Conservation (phyloP, 257 asterid species). For the Lycium ferocissimum region DNA sequence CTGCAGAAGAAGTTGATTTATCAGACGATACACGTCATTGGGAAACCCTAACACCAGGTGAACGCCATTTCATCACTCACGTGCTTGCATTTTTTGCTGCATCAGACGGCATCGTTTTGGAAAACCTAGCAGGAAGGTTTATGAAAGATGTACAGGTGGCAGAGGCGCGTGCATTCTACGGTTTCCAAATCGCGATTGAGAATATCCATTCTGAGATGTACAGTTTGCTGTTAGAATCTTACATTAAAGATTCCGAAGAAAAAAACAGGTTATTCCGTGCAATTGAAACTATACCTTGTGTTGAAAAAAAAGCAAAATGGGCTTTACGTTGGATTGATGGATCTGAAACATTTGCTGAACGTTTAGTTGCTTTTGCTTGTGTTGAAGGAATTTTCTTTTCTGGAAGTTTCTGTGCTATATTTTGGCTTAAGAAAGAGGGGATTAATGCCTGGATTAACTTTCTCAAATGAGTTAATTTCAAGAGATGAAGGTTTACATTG, state of each 20-base stretch:
- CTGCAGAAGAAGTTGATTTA: conserved; percentile 93
- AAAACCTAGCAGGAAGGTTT: conserved; percentile 93
- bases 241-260: conserved; percentile 76
- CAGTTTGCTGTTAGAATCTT: conserved; percentile 74
- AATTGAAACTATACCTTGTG: conserved; percentile 81
- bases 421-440: conserved; percentile 95
- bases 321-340: conserved; percentile 96
- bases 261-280: conserved; percentile 74
- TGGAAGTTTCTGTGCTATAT: conserved; percentile 88
- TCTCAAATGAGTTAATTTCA: conserved; percentile 84
- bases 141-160: conserved; percentile 93
- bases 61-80: conserved; percentile 80
- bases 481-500: conserved; percentile 93
- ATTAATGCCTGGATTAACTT: conserved; percentile 83
- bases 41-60: conserved; percentile 66
- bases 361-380: conserved; percentile 82
- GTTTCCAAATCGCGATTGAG: conserved; percentile 92
- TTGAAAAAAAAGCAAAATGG: conserved; percentile 85
- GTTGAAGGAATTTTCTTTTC: conserved; percentile 94
- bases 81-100: conserved; percentile 96
- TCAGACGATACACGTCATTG: conserved; percentile 78
- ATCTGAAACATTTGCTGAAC: conserved; percentile 76
- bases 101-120: conserved; percentile 92
- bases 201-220: conserved; percentile 98
- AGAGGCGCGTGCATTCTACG: conserved; percentile 97